Percentiles rank a stretch among this genome's conserved stretches.
These are phyloP conservation scores for Pistacia vera DNA, from an alignment of 345 rosid species.

Conservation along the genomic window DNA sequence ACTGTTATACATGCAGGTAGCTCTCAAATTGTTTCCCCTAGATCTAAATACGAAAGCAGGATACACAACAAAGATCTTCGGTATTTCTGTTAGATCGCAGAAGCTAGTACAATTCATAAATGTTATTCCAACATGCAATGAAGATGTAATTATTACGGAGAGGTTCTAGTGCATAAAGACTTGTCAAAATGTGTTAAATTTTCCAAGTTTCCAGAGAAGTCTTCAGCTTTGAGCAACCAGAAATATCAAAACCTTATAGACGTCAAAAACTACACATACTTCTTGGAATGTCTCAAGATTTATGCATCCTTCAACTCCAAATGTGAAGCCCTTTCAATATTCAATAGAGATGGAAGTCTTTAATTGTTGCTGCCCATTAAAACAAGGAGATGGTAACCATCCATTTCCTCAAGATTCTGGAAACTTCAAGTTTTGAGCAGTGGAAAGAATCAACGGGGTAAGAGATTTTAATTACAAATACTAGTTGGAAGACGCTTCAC, in stretches of 20 bases:
- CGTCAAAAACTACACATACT: neutral
- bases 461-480: slow-evolving; percentile 5
- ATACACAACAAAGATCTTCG: neutral
- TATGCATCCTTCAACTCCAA: neutral
- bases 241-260: neutral
- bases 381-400: neutral
- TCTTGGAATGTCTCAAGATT: neutral
- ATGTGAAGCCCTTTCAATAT: neutral
- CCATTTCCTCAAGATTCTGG: neutral
- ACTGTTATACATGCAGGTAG: neutral
- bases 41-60: neutral
- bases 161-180: too few species aligned
- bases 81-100: neutral
- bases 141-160: too few species aligned
- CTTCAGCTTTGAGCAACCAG: neutral
- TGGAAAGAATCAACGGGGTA: neutral
- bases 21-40: neutral
- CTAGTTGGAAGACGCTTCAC: neutral
- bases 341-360: neutral
- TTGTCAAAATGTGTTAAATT: too few species aligned
- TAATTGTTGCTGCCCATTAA: neutral
- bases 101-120: neutral
- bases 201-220: too few species aligned
- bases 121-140: too few species aligned
- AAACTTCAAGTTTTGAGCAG: neutral